Evolutionary conservation across 805 yeast species (phyloP).

Genomic region (Naumovozyma dairenensis): DNA sequence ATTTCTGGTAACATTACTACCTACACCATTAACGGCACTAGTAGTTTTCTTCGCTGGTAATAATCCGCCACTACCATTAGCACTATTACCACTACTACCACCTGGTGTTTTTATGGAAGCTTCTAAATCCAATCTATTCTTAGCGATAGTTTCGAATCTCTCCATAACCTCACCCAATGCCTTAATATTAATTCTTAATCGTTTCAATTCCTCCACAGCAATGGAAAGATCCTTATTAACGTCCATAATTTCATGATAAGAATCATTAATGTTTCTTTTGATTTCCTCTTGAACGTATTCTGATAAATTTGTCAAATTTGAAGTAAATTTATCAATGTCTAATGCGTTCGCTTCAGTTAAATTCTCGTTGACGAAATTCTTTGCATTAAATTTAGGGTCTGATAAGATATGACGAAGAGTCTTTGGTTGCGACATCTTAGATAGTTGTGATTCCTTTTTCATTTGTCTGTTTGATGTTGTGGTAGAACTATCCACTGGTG

Average conservation of each 20-base stretch:
- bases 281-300: constrained; percentile 45
- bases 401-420: constrained; percentile 29
- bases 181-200: constrained; percentile 48
- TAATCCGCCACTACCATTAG: constrained; percentile 7
- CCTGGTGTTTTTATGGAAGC: constrained; percentile 11
- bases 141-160: constrained; percentile 53
- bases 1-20: too few species aligned
- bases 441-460: not conserved
- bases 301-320: constrained; percentile 41
- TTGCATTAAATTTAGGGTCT: constrained; percentile 38
- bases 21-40: constrained; percentile 1
- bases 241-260: constrained; percentile 50
- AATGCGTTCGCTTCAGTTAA: constrained; percentile 58
- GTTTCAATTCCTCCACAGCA: constrained; percentile 57
- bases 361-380: constrained; percentile 37
- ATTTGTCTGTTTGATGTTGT: not conserved
- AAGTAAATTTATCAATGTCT: constrained; percentile 61
- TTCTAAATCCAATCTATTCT: constrained; percentile 42
- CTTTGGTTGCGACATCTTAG: not conserved
- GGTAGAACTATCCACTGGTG: too few species aligned
- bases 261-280: constrained; percentile 48
- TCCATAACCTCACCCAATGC: constrained; percentile 51
- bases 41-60: constrained; percentile 16
- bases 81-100: not conserved
- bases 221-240: constrained; percentile 50